Conservation (phyloP, 2,329 filamentous ascomycete genomes). For the Fusarium sp. region DNA sequence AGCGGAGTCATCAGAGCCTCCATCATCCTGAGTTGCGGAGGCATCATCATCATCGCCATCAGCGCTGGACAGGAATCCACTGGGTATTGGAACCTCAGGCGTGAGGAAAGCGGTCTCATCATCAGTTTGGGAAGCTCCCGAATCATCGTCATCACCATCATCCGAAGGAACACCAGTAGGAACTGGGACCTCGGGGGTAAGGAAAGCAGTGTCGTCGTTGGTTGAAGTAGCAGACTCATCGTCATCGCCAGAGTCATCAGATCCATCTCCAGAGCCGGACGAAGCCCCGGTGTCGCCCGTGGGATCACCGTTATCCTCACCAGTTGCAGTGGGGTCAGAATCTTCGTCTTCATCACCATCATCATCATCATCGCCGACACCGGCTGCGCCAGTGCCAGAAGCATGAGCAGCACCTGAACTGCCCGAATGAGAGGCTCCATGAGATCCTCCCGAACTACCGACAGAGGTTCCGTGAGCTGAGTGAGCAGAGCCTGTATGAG, state of each 20-base stretch:
- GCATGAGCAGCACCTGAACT: neutral
- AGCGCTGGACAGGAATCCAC: neutral
- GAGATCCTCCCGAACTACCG: neutral
- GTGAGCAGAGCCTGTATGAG: neutral
- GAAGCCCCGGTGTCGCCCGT: neutral
- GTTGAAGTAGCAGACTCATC: neutral
- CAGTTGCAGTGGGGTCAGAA: too few relatives aligned
- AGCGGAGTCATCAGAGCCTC: neutral
- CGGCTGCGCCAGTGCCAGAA: neutral
- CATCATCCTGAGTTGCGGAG: neutral
- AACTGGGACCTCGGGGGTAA: neutral
- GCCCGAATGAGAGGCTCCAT: neutral
- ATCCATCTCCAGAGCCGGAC: neutral
- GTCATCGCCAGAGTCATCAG: neutral
- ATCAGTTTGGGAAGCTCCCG: neutral
- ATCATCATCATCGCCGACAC: neutral
- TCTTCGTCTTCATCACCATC: neutral
- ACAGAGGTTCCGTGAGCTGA: neutral
- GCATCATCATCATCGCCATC: neutral
- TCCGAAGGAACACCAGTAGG: neutral
- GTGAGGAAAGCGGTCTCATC: neutral
- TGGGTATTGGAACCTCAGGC: neutral
- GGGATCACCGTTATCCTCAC: neutral
- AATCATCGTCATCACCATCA: neutral
- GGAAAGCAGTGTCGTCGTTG: neutral